These are phyloP conservation scores for Xylariaceae sp. DNA, from an alignment of 2,329 filamentous ascomycete genomes.

Conservation along the genomic window DNA sequence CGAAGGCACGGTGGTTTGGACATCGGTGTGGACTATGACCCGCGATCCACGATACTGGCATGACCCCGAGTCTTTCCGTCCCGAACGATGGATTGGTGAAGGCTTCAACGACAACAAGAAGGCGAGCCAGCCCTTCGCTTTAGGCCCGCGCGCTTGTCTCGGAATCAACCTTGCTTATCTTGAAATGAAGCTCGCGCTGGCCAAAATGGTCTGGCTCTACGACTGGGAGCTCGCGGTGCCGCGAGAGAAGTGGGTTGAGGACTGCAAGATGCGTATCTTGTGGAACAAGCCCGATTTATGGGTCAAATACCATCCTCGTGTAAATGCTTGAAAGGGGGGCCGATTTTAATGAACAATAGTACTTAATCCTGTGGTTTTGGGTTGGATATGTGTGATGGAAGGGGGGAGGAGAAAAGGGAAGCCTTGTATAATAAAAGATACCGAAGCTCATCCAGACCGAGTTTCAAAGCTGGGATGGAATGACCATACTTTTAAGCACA, in stretches of 20 bases:
- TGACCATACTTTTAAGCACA: too few relatives aligned
- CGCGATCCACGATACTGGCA: constrained; percentile 19
- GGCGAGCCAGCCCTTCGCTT: constrained; percentile 25
- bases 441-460: too few relatives aligned
- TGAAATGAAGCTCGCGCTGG: constrained; percentile 36
- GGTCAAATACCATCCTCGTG: constrained; percentile 17
- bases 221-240: constrained; percentile 33
- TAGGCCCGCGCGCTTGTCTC: constrained; percentile 24
- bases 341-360: not conserved
- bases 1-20: constrained; percentile 16
- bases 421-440: too few relatives aligned
- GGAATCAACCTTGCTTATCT: constrained; percentile 33
- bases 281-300: constrained; percentile 30
- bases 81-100: constrained; percentile 25
- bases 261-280: constrained; percentile 27
- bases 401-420: too few relatives aligned
- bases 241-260: constrained; percentile 35
- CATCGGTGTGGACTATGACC: constrained; percentile 3
- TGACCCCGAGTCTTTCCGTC: constrained; percentile 21
- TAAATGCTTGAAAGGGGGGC: not conserved
- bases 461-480: too few relatives aligned
- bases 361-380: not conserved
- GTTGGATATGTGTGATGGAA: not conserved
- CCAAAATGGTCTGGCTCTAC: constrained; percentile 35
- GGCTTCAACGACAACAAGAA: constrained; percentile 18